Percentiles rank a stretch among this genome's conserved stretches.
Evolutionary conservation across 2,329 filamentous ascomycete genomes (phyloP).

Genomic region (Diplodia seriata): DNA sequence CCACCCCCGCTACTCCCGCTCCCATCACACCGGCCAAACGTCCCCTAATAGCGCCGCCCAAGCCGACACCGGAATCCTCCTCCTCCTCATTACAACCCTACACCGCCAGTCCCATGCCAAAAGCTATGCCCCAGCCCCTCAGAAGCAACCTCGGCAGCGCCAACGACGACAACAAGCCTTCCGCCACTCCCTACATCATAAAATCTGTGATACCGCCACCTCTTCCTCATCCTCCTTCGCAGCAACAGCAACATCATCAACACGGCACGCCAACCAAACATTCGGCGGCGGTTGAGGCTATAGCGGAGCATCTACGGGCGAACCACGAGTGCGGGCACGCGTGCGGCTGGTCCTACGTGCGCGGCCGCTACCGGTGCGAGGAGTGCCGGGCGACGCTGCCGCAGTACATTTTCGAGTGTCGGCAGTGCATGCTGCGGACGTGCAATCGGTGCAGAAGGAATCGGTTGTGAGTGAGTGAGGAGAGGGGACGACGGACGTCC

Average conservation of each 20-base stretch:
- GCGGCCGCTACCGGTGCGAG: slow-evolving; percentile 16
- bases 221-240: neutral
- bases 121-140: too few species aligned
- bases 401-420: slow-evolving; percentile 29
- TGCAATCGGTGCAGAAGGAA: slow-evolving; percentile 27
- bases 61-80: too few species aligned
- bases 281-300: neutral
- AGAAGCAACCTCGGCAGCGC: neutral
- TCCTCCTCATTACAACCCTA: too few species aligned
- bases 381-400: slow-evolving; percentile 4
- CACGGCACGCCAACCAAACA: neutral
- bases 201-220: too few species aligned
- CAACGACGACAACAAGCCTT: neutral
- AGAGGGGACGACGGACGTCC: too few species aligned
- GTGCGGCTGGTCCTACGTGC: neutral
- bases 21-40: neutral
- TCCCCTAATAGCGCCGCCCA: neutral
- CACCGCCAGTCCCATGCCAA: neutral
- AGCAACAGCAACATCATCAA: too few species aligned
- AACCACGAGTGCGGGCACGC: slow-evolving; percentile 20
- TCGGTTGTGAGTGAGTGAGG: neutral
- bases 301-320: slow-evolving; percentile 5
- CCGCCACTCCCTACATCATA: too few species aligned
- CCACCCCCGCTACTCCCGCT: too few species aligned
- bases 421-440: neutral